These are phyloP conservation scores for Ceratorhiza oryzae-sativae DNA, from an alignment of 1,284 basidiomycete species.

Conservation along the genomic window DNA sequence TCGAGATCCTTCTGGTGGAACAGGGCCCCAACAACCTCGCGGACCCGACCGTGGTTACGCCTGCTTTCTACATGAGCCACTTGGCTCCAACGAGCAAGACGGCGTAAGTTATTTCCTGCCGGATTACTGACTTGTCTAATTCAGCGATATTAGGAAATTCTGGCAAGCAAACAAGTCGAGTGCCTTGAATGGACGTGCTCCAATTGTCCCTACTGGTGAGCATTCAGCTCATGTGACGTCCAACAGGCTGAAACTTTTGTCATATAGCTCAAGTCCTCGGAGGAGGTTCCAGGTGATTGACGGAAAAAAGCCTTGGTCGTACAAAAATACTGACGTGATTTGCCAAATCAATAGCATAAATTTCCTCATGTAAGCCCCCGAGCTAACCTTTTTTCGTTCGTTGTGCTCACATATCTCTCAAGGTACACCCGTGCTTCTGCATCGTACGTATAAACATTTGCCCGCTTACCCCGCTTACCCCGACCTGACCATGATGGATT, in stretches of 20 bases:
- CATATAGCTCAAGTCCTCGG: slow-evolving; percentile 10
- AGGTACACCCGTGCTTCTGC: slow-evolving; percentile 37
- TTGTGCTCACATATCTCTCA: no score
- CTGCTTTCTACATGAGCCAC: slow-evolving; percentile 12
- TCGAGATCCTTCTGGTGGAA: slow-evolving; percentile 33
- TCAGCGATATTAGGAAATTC: neutral
- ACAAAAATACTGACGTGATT: neutral
- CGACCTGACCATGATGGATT: neutral
- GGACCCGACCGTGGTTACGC: slow-evolving; percentile 15
- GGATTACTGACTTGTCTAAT: neutral
- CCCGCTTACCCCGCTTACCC: neutral
- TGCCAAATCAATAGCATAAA: slow-evolving; percentile 10
- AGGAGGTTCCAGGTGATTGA: slow-evolving; percentile 33
- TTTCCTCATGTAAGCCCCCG: slow-evolving; percentile 28
- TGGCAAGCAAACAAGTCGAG: slow-evolving; percentile 29
- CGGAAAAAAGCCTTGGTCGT: neutral
- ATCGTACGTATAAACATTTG: slow-evolving; percentile 17
- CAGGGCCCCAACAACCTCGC: slow-evolving; percentile 30
- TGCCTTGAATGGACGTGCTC: slow-evolving; percentile 32
- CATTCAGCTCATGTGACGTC: neutral
- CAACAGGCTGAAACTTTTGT: neutral
- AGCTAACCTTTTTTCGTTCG: no score
- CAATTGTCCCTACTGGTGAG: slow-evolving; percentile 24
- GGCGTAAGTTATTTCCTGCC: slow-evolving; percentile 5
- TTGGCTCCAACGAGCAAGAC: slow-evolving; percentile 27